Conservation (phyloP, 2,329 filamentous ascomycete species). For the Samsoniella hepiali region DNA sequence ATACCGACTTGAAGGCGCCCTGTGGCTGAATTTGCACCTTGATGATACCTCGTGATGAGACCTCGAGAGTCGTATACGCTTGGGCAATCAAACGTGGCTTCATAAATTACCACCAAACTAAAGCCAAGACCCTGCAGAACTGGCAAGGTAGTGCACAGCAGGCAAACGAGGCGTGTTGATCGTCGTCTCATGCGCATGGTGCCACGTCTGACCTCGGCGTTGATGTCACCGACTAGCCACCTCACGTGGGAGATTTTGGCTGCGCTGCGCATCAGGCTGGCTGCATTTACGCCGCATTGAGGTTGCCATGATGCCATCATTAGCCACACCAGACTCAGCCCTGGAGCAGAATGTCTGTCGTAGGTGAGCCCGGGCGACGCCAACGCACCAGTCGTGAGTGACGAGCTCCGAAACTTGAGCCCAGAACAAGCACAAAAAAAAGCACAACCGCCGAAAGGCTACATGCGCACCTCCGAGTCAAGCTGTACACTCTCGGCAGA, state of each 20-base stretch:
- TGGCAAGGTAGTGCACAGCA: background rate
- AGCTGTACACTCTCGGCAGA: background rate
- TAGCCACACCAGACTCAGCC: background rate
- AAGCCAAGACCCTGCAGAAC: background rate
- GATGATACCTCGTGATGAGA: no score
- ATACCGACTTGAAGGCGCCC: background rate
- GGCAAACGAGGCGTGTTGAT: slow-evolving; percentile 6
- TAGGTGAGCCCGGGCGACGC: background rate
- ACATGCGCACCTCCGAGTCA: background rate
- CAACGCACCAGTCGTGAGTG: background rate
- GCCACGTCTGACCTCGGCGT: slow-evolving; percentile 9
- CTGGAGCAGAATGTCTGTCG: background rate
- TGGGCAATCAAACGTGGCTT: background rate
- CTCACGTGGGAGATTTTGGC: slow-evolving; percentile 9
- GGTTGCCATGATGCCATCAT: background rate
- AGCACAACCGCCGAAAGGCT: background rate
- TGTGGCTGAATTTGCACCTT: background rate
- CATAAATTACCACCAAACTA: background rate
- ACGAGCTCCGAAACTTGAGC: background rate
- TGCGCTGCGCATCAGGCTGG: background rate
- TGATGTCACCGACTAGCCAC: background rate
- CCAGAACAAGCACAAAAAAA: background rate
- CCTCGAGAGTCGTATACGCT: background rate
- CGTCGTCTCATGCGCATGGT: background rate
- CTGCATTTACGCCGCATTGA: background rate